Base-by-base conservation (phyloP, 1,284 basidiomycete species). In the Moniliella sp. region DNA sequence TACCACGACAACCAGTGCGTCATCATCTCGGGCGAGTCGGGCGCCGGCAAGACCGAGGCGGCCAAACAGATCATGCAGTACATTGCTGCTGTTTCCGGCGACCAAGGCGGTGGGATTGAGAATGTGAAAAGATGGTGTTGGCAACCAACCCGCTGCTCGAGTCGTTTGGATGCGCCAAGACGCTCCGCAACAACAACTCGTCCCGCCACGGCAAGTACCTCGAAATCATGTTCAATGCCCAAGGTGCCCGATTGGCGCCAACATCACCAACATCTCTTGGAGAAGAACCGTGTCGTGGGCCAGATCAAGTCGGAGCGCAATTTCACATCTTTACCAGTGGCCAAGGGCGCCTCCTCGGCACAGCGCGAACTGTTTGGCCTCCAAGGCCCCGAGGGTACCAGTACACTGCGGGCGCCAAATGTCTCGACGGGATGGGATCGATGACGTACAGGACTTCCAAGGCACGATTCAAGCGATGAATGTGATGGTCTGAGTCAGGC, bases 61-160 rank as follows among this genome's bases (percentile, higher is more conserved):
- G 52, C 50, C 10, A 54, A 54, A 33, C 48, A 84, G 36, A 97
- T 99, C 64, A 99, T 99, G 91, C 86, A 97, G 64, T 99, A 97
- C 61, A 93, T 97, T 46, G 91, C 91, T 8, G 91, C 81, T 4
- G 91, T 97, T 2, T 83, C 81, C 21, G 80, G 80, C 34, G 61
- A 60, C 12, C 71, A 75, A 42, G 76, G 76, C 52, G 42, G 37
- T 18, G 51, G 61, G 18, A 94, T 97, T 43, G 80, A 88, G 59
- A 77, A 84, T 61, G 86, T 97, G 63, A 94, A 97, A 86, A 97
- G 57, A 99, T 99, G 91, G 91, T 97, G n/a, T 68, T 99, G 26
- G 91, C 91, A 5, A 99, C 91, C 11, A 97, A 99, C 61, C 91
- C 91, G 14, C 64, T 99, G 25, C 67, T 99, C 42, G 91, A 99